Base-by-base conservation (phyloP, 352 stramenopile species). In the Phytophthora citricola region DNA sequence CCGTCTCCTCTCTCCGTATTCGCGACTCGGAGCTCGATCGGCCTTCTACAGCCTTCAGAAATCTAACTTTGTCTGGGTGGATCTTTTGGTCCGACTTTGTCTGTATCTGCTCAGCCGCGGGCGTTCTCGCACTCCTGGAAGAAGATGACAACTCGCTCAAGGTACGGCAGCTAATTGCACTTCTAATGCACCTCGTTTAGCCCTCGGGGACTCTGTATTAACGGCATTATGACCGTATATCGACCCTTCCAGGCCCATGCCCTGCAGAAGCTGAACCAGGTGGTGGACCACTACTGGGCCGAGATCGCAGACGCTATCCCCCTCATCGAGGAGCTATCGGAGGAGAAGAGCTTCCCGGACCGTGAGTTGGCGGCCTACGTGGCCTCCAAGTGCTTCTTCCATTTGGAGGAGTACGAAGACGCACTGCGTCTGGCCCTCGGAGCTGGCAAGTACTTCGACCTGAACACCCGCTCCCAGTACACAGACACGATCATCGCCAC, bases 381-480 rank as follows among this genome's bases (percentile, higher is more conserved):
- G 40, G 94, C 94, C 15, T 98, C 93, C 69, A 97, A 92, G 80
- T 97, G 98, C 62, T 99, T 99, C 63, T 99, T 99, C 73, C 97
- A 99, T 74, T 76, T 99, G 40, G 97, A 99, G 67, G 98, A 99
- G 79, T 99, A 99, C 48, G 85, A 95, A 62, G 92, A 98, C 65
- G 92, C 95, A 24, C 77, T 98, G 51, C 89, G 96, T 27, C 79
- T 99, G 27, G 98, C 98, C 26, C 86, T 99, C 6, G 93, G 95
- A 12, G 94, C 96, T 11, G 97, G 97, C 20, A 85, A 92, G 49
- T 97, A 98, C 76, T 99, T 99, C 75, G 91, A 99, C 69, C 83
- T 98, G 29, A 93, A 91, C 40, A 70, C 64, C 54, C 95, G 92
- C 64, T 97, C 84, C 27, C 93, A 99, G 66, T 99, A 99, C 83